Evolutionary conservation across 2,329 filamentous ascomycete genomes (phyloP), one percentile per base, ranked within the genome.

Genomic region (Fusarium graminum): DNA sequence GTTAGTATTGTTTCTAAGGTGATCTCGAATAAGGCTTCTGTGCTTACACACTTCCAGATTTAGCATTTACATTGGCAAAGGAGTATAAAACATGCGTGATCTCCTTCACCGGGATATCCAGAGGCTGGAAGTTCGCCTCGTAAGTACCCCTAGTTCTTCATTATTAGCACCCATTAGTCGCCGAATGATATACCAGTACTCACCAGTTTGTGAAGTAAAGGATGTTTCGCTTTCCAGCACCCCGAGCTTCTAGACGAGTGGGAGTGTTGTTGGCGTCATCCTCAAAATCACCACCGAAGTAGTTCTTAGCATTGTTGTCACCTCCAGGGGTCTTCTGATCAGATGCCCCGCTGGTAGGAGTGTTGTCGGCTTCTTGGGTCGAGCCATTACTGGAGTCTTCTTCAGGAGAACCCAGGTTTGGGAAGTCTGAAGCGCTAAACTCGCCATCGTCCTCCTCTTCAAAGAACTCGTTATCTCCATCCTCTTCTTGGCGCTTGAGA

Each of bases 71-170:
- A 39, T 83, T 78, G 22, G 80, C 81, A 67, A 86, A 86, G 0
- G 83, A 80, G 58, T 85, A 94, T 10, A 94, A 82, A 2, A 95
- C 79, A 70, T 94, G 92, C 0, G 91, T 94, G 32, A 95, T 80
- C 50, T 90, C 84, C 7, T 88, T 83, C 0, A 83, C 86, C 0
- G 89, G 89, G 9, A 96, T 80, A 63, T 91, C 83, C 67, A 90
- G 84, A 0, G 91, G 91, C 44, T 90, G 85, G 73, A 90, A 92
- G 65, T 91, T 86, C 53, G 92, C 85, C 25, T 80, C 88, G 73
- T 97, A 95, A 49, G 92, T 91, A 39, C 74, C 74, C 77, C 78
- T 79, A 82, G 71, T 86, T 88, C 58, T 88, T 39, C 61, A 46
- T 65, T 52, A 61, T 52, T 34, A 65, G 32, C 25, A 55, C 25